Evolutionary conservation across 2,329 filamentous ascomycete species (phyloP).

Genomic region (Chaetomium sp.): DNA sequence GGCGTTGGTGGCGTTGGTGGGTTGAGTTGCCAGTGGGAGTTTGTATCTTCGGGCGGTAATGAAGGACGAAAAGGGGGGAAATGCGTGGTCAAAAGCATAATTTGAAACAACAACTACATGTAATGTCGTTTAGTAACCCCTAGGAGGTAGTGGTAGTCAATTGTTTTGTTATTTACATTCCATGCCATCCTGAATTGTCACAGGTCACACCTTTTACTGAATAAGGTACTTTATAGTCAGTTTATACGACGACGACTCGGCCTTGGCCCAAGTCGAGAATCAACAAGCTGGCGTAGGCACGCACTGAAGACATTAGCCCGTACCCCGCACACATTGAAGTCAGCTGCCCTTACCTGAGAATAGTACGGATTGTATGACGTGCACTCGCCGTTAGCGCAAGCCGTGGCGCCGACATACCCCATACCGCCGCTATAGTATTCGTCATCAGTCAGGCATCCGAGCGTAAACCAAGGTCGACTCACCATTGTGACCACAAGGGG

Average conservation of each 20-base stretch:
- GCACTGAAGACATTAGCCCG: neutral
- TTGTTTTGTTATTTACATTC: neutral
- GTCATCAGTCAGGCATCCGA: neutral
- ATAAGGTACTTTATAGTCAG: too few relatives aligned
- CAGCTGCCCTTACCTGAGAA: constrained; percentile 17
- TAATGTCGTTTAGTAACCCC: too few relatives aligned
- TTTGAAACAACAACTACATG: too few relatives aligned
- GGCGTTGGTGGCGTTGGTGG: too few relatives aligned
- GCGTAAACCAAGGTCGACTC: neutral
- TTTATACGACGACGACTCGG: neutral
- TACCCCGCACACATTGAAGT: neutral
- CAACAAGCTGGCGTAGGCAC: neutral
- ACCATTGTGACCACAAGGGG: constrained; percentile 23
- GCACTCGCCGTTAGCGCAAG: constrained; percentile 22
- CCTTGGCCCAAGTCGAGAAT: neutral
- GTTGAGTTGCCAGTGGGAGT: neutral
- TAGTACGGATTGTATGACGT: constrained; percentile 25
- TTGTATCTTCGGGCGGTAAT: neutral
- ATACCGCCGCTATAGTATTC: constrained; percentile 19
- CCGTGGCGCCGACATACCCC: constrained; percentile 19
- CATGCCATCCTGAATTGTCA: too few relatives aligned
- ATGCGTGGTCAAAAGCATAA: too few relatives aligned
- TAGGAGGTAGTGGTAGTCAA: neutral
- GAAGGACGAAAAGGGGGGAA: neutral
- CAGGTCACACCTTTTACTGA: too few relatives aligned